Percentiles rank a stretch among this genome's conserved stretches.
These are phyloP conservation scores for Byssoonygena ceratinophila DNA, from an alignment of 2,329 filamentous ascomycete species.

Conservation along the genomic window DNA sequence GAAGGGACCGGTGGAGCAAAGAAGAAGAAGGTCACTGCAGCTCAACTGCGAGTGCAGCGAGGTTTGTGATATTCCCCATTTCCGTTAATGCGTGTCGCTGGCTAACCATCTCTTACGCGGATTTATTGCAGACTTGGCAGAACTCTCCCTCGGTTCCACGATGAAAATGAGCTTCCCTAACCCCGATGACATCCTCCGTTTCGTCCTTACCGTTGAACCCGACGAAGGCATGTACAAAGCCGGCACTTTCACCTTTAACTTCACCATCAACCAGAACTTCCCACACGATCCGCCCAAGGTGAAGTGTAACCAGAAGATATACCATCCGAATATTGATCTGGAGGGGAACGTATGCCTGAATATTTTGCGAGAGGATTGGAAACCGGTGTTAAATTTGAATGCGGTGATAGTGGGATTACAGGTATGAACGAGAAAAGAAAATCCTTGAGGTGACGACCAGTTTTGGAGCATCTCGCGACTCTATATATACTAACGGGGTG, in stretches of 20 bases:
- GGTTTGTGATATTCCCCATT: conserved; percentile 45
- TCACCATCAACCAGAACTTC: conserved; percentile 88
- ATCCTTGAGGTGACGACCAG: too few species aligned
- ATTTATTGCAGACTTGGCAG: conserved; percentile 34
- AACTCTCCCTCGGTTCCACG: conserved; percentile 42
- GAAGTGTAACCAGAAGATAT: conserved; percentile 94
- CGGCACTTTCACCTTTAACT: conserved; percentile 79
- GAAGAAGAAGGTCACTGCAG: conserved; percentile 98
- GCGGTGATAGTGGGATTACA: conserved; percentile 90
- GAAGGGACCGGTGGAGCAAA: conserved; percentile 67
- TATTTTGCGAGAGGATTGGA: conserved; percentile 96
- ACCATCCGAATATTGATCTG: conserved; percentile 96
- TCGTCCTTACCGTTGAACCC: conserved; percentile 40
- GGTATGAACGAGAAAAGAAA: conserved; percentile 38
- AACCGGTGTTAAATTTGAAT: conserved; percentile 92
- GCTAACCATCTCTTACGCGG: not conserved
- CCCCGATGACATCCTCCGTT: conserved; percentile 50
- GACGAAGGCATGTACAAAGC: conserved; percentile 68
- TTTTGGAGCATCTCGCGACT: too few species aligned
- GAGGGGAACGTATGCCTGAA: conserved; percentile 98
- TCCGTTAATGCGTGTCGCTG: too few species aligned
- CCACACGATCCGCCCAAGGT: conserved; percentile 97
- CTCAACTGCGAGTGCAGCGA: conserved; percentile 91
- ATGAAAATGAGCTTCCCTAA: conserved; percentile 50
- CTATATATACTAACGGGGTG: not conserved